Evolutionary conservation across 805 yeast species (phyloP).

Genomic region (Metschnikowia shivogae): DNA sequence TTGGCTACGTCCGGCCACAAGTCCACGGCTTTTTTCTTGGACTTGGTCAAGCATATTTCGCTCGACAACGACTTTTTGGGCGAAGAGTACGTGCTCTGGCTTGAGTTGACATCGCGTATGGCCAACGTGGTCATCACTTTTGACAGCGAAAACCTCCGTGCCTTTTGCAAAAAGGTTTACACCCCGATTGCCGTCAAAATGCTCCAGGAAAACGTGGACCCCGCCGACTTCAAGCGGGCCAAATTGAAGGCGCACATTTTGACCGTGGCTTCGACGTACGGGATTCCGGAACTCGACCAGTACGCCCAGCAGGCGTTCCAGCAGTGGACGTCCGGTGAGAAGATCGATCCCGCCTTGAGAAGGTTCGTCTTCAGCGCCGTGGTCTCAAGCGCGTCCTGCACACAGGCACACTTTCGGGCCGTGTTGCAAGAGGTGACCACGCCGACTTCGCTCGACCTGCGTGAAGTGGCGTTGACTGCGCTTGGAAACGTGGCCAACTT

Average conservation of each 20-base stretch:
- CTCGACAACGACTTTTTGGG: constrained; percentile 26
- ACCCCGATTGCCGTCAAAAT: constrained; percentile 25
- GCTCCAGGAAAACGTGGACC: constrained; percentile 14
- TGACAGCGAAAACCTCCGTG: constrained; percentile 19
- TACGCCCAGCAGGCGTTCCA: constrained; percentile 31
- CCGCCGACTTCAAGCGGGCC: constrained; percentile 25
- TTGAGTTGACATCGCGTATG: constrained; percentile 44
- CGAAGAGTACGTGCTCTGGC: constrained; percentile 50
- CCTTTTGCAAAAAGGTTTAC: constrained; percentile 35
- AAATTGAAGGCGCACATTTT: constrained; percentile 39
- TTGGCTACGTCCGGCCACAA: constrained; percentile 45
- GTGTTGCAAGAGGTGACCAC: constrained; percentile 44
- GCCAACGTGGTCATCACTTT: constrained; percentile 32
- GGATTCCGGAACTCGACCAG: constrained; percentile 34
- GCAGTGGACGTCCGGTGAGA: constrained; percentile 20
- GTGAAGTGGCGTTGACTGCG: constrained; percentile 56
- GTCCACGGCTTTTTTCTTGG: constrained; percentile 41
- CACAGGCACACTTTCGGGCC: constrained; percentile 31
- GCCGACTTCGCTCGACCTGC: constrained; percentile 54
- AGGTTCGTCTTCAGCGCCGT: constrained; percentile 42
- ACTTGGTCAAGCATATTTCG: constrained; percentile 32
- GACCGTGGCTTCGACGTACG: constrained; percentile 35
- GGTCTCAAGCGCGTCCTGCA: constrained; percentile 32
- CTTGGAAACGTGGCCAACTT: constrained; percentile 44
- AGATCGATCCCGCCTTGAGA: constrained; percentile 43